These are phyloP conservation scores for Apiospora aurea DNA, from an alignment of 2,329 filamentous ascomycete species.

Conservation along the genomic window DNA sequence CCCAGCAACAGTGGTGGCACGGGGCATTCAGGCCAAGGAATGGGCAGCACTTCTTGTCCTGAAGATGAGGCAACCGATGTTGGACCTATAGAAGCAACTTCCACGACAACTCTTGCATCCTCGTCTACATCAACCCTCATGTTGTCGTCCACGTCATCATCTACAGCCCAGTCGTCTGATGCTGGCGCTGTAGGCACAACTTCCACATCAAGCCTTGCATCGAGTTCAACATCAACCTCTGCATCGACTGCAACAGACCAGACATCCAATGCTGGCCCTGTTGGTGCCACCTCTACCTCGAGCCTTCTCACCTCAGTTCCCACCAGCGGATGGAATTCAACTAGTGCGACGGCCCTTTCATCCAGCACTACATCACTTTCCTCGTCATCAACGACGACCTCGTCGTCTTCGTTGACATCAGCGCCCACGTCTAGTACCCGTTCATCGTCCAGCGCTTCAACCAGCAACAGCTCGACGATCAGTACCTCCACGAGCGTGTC, in stretches of 20 bases:
- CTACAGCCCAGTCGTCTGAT: not conserved
- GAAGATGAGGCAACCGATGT: not conserved
- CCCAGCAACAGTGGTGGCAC: not conserved
- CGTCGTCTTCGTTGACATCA: slow-evolving; percentile 23
- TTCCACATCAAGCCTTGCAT: not conserved
- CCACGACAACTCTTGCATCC: slow-evolving; percentile 30
- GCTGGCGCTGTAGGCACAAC: not conserved
- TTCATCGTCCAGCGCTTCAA: not conserved
- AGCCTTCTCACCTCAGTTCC: slow-evolving; percentile 37
- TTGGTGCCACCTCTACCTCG: slow-evolving; percentile 31
- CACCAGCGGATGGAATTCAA: slow-evolving; percentile 42
- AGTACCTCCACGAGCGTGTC: not conserved
- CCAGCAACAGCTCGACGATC: not conserved
- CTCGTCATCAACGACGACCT: slow-evolving; percentile 23
- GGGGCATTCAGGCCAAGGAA: not conserved
- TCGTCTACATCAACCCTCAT: slow-evolving; percentile 30
- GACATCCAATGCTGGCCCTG: slow-evolving; percentile 30
- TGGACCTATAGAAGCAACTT: slow-evolving; percentile 8
- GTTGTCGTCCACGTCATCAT: slow-evolving; percentile 26
- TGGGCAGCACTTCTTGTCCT: not conserved
- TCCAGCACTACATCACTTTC: slow-evolving; percentile 27
- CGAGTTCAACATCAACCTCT: slow-evolving; percentile 25
- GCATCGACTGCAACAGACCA: slow-evolving; percentile 30
- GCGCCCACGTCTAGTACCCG: not conserved
- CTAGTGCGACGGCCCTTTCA: slow-evolving; percentile 32